Conservation (phyloP, 2,329 filamentous ascomycete genomes). For the Aureobasidium pullulans region DNA sequence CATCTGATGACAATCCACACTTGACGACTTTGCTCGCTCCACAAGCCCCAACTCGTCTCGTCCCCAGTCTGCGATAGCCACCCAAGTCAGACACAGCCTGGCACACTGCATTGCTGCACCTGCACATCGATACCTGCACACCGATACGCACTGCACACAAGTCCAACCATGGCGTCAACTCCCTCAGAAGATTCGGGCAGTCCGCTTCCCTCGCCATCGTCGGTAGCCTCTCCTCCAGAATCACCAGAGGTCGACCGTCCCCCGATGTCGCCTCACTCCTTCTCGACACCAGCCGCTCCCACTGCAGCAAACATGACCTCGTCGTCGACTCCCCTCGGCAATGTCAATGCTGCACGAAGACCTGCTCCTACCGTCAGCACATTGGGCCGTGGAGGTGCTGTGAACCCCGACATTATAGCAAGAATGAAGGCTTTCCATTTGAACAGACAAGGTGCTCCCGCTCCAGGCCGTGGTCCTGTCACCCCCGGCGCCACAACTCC, state of each 20-base stretch:
- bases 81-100: constrained; percentile 2
- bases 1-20: neutral
- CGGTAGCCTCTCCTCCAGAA: constrained; percentile 1
- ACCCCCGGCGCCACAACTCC: constrained; percentile 17
- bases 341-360: constrained; percentile 61
- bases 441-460: constrained; percentile 50
- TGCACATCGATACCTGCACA: neutral
- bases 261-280: constrained; percentile 50
- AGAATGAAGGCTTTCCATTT: constrained; percentile 64
- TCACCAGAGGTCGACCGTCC: neutral
- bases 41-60: neutral
- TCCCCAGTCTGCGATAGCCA: neutral
- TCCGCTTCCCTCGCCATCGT: constrained; percentile 9
- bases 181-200: constrained; percentile 5
- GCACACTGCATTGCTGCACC: neutral
- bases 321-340: constrained; percentile 77
- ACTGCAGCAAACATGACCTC: constrained; percentile 56
- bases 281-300: constrained; percentile 45
- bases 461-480: constrained; percentile 28
- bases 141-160: neutral
- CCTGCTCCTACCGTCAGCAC: constrained; percentile 35
- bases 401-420: constrained; percentile 53
- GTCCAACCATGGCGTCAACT: constrained; percentile 3
- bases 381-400: constrained; percentile 39
- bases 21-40: neutral